Evolutionary conservation across 2,329 filamentous ascomycete species (phyloP), one percentile per base, ranked within the genome.

Genomic region (Rhinocladiella similis): DNA sequence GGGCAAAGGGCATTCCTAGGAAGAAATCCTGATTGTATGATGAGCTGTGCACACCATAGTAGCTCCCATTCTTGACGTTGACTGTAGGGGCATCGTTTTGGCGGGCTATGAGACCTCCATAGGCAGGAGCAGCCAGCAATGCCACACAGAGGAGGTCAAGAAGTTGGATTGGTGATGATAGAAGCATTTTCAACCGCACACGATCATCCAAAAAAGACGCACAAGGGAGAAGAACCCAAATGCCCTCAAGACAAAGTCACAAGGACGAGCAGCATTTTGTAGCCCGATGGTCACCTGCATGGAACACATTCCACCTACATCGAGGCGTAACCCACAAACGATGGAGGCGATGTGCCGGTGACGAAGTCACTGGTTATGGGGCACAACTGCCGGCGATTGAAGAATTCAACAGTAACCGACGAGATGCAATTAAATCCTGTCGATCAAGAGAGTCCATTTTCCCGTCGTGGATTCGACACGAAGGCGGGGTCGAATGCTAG

Each of bases 21-120:
- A 66, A 72, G 55, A 77, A 72, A 59, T 83, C 80, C 47, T 81
- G 79, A 22, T 73, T 62, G 54, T 77, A 80, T 1, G 66, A 57
- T 0, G 70, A 43, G 36, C 72, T 73, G 54, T 72, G 68, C 1
- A 72, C 56, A 5, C 80, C 80, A 20, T 65, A 57, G 59, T 80
- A 80, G 0, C 79, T 80, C 25, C 80, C 79, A 65, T 81, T 81
- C 39, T 51, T 60, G 41, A 60, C 45, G 1, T 18, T 55, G 9
- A 55, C 57, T 6, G 27, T 56, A 16, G 57, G 57, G 35, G 52
- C 36, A 12, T 25, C 39, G 41, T 14, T 41, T 25, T 56, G 47
- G 14, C 53, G 47, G 19, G 41, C 12, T 18, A 51, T 20, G 36
- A 56, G 19, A 27, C 19, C 43, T 46, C 19, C 43, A 46, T 27